A percentile compares a stretch with the other conserved stretches of the same genome.
These are phyloP conservation scores for Globisporangium nodosum DNA, from an alignment of 352 stramenopile species.

Conservation along the genomic window DNA sequence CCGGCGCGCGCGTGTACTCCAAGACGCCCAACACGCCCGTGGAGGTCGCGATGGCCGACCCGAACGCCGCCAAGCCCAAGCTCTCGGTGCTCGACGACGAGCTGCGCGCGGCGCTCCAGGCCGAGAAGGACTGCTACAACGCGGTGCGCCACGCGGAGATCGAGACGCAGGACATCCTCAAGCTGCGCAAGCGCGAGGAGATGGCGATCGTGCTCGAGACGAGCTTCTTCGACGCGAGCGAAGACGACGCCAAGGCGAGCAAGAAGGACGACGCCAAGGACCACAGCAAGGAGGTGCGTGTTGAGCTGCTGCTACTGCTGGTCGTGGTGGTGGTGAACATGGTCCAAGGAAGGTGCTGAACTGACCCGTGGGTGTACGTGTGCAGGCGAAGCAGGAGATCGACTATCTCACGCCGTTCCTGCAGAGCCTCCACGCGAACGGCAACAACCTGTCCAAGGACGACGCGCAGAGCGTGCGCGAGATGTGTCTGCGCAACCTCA, in stretches of 20 bases:
- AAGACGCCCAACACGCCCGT: slow-evolving; percentile 67
- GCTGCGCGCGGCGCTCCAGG: slow-evolving; percentile 53
- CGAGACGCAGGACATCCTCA: slow-evolving; percentile 90
- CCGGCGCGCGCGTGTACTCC: slow-evolving; percentile 70
- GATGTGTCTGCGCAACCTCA: slow-evolving; percentile 89
- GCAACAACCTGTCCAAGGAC: slow-evolving; percentile 60
- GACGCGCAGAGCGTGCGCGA: slow-evolving; percentile 85
- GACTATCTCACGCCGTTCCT: slow-evolving; percentile 94
- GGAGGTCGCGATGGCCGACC: slow-evolving; percentile 70
- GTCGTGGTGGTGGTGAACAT: neutral
- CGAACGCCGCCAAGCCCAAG: slow-evolving; percentile 58
- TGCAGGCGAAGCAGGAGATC: slow-evolving; percentile 65
- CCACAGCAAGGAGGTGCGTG: slow-evolving; percentile 52
- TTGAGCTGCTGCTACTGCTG: neutral
- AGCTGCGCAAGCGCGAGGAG: slow-evolving; percentile 85
- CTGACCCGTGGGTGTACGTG: neutral
- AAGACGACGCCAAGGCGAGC: slow-evolving; percentile 57
- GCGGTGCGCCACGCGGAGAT: slow-evolving; percentile 80
- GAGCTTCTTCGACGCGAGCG: slow-evolving; percentile 76
- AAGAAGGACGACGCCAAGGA: slow-evolving; percentile 66
- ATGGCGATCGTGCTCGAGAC: slow-evolving; percentile 80
- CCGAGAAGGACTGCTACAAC: slow-evolving; percentile 91
- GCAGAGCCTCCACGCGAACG: slow-evolving; percentile 58
- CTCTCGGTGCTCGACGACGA: slow-evolving; percentile 73
- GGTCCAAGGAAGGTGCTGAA: neutral